Base-by-base conservation (phyloP, 1,284 basidiomycete genomes). In the Irpex sp. region DNA sequence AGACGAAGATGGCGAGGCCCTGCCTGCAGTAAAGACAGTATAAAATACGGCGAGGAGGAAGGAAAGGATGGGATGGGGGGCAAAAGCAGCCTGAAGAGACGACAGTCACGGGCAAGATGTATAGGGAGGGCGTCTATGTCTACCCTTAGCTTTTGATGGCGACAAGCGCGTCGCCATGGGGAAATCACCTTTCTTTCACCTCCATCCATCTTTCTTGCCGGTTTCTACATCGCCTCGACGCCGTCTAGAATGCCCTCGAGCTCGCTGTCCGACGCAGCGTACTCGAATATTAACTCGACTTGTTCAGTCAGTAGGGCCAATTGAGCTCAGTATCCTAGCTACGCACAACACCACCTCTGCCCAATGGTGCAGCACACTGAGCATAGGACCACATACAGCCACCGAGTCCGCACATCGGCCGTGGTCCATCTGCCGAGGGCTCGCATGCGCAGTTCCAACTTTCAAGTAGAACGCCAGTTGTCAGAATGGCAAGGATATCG, bases 21-120 rank as follows among this genome's bases (percentile, higher is more conserved):
- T 76, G 78, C 86, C 85, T 82, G 81, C 76, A 72, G 73, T 71
- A 74, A 73, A 73, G 69, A 67, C 70, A 68, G 69, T 61, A 67
- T 64, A 66, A 64, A 63, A 65, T 65, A 52, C 49, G 49, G 49
- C 49, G 49, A 52, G 49, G 49, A 61, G 62, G 62, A 62, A 64
- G 59, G 62, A 19, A 49, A 61, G 60, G 62, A 57, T 54, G 58
- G 66, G 60, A 62, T 59, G 61, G 63, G 65, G 65, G 65, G 65
- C 61, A 63, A 65, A 59, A 56, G 59, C 26, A 51, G 59, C 61
- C 38, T 59, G 58, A 54, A 57, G 59, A 64, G 68, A 63, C 64
- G 5, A 55, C 44, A 38, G 60, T 62, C 58, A 57, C 54, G 38
- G 51, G 8, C 47, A 58, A 54, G 44, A 13, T 36, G 60, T 62